A percentile compares a stretch with the other conserved stretches of the same genome.
These are phyloP conservation scores for Malassezia globosa DNA, from an alignment of 1,284 basidiomycete genomes.

Conservation along the genomic window DNA sequence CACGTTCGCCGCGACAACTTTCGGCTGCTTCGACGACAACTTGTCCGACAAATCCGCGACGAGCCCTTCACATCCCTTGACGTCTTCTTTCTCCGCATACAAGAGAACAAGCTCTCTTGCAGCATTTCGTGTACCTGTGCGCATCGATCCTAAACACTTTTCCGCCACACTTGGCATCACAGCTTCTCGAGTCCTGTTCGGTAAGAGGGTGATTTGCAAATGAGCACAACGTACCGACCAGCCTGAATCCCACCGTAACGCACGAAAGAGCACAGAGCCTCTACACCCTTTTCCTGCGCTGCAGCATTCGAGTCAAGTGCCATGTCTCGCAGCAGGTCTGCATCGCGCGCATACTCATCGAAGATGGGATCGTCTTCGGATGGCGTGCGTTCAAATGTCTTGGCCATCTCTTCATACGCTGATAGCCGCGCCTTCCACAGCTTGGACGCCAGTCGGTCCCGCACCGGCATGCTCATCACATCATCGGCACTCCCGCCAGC, in stretches of 20 bases:
- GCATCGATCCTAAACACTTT: conserved; percentile 80
- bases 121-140: conserved; percentile 76
- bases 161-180: conserved; percentile 84
- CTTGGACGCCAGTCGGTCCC: conserved; percentile 77
- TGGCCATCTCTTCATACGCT: conserved; percentile 71
- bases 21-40: conserved; percentile 83
- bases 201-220: background rate
- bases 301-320: conserved; percentile 75
- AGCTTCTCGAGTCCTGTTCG: conserved; percentile 57
- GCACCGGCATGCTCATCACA: conserved; percentile 68
- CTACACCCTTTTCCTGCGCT: conserved; percentile 93
- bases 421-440: conserved; percentile 96
- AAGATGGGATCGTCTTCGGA: conserved; percentile 91
- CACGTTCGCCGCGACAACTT: conserved; percentile 73
- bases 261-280: conserved; percentile 61
- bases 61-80: conserved; percentile 61
- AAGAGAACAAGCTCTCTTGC: conserved; percentile 75
- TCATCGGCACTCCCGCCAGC: conserved; percentile 55
- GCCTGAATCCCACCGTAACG: conserved; percentile 82
- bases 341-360: conserved; percentile 64
- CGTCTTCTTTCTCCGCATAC: conserved; percentile 86
- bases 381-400: conserved; percentile 51
- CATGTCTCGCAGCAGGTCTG: conserved; percentile 51
- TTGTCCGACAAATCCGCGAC: conserved; percentile 77
- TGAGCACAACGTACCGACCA: conserved; percentile 19